phyloP scores from a whole-genome alignment of 176 grass and related monocot species.

The Rhynchospora breviuscula region DNA sequence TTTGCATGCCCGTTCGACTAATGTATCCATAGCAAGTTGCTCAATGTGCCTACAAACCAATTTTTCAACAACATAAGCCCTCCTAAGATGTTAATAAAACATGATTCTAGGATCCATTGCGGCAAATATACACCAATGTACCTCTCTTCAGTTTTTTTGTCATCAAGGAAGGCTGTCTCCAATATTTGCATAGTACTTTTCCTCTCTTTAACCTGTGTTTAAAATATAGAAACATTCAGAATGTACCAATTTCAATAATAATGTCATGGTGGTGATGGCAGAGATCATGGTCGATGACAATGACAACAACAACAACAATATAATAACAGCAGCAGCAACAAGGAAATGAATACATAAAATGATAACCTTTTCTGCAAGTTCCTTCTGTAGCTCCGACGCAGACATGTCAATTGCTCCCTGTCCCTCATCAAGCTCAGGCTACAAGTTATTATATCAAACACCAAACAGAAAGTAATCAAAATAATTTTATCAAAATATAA shows the following conservation, averaged over 20 bases:
- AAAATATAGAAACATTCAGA: slow-evolving; percentile 8
- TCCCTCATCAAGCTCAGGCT: slow-evolving; percentile 63
- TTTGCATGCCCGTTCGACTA: slow-evolving; percentile 63
- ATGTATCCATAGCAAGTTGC: slow-evolving; percentile 69
- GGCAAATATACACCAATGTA: slow-evolving; percentile 25
- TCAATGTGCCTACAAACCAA: slow-evolving; percentile 60
- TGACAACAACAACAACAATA: not conserved
- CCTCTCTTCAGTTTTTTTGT: slow-evolving; percentile 60
- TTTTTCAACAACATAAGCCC: slow-evolving; percentile 14
- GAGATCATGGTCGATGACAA: not conserved
- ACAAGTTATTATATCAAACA: slow-evolving; percentile 28
- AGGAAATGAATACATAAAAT: slow-evolving; percentile 5
- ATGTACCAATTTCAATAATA: not conserved
- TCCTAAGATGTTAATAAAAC: not conserved
- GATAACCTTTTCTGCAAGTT: slow-evolving; percentile 52
- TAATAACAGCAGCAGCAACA: not conserved
- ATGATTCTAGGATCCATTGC: slow-evolving; percentile 22
- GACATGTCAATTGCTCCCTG: slow-evolving; percentile 48
- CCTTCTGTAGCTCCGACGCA: slow-evolving; percentile 59
- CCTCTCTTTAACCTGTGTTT: slow-evolving; percentile 54
- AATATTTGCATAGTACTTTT: slow-evolving; percentile 55
- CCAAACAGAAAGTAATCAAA: not conserved
- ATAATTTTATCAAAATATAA: not conserved
- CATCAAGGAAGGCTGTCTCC: slow-evolving; percentile 60
- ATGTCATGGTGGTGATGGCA: not conserved